phyloP scores from a whole-genome alignment of 179 eudicot genomes.

The Corrigiola litoralis region DNA sequence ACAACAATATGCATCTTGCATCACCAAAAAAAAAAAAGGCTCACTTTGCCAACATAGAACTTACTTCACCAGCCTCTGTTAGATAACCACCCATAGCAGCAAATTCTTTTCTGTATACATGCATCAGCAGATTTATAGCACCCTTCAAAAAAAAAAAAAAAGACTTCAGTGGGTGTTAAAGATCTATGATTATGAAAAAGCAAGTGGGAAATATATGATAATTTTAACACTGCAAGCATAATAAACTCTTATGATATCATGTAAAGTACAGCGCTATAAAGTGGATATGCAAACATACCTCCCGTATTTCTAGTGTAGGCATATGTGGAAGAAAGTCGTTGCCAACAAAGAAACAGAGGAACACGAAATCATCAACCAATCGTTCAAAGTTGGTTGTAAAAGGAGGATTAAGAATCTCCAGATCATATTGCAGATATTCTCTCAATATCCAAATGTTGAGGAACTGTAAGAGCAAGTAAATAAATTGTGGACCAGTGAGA shows the following conservation, averaged over 20 bases:
- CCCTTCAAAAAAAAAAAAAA: constrained; percentile 48
- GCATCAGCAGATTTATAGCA: constrained; percentile 87
- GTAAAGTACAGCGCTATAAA: neutral
- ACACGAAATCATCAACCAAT: constrained; percentile 91
- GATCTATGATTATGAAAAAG: neutral
- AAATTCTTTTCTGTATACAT: constrained; percentile 78
- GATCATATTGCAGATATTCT: constrained; percentile 85
- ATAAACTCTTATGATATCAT: too few species aligned
- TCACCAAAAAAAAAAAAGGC: too few species aligned
- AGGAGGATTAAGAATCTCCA: constrained; percentile 74
- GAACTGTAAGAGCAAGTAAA: constrained; percentile 44
- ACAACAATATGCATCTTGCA: too few species aligned
- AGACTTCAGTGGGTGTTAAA: neutral
- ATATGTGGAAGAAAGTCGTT: constrained; percentile 99
- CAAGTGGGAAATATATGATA: neutral
- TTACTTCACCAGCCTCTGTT: constrained; percentile 97
- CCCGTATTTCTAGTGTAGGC: constrained; percentile 98
- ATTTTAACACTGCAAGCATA: neutral
- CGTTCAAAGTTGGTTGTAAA: constrained; percentile 73
- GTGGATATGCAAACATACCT: constrained; percentile 45
- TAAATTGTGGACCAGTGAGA: neutral
- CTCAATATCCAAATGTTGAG: constrained; percentile 92
- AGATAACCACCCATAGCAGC: constrained; percentile 93
- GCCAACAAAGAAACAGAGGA: constrained; percentile 96
- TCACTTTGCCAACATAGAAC: constrained; percentile 13